Conservation (phyloP, 2,329 filamentous ascomycete genomes). For the Blumeriella jaapii region DNA sequence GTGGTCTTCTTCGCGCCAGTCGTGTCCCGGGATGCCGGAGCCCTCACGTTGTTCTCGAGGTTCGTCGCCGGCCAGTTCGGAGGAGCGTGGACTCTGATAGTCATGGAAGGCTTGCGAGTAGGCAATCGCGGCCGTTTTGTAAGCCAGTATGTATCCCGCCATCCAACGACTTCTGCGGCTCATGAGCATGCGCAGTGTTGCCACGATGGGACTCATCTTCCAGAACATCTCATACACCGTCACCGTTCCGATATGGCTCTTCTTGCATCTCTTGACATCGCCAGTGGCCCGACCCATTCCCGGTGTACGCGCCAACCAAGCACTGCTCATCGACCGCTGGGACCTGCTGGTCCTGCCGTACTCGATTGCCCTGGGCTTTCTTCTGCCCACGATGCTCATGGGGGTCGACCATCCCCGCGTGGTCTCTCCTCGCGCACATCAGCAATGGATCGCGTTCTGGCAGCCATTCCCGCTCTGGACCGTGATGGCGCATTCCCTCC, state of each 20-base stretch:
- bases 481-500: constrained; percentile 28
- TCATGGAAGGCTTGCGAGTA: constrained; percentile 33
- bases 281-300: constrained; percentile 26
- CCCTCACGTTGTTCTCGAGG: constrained; percentile 15
- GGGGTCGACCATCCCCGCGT: constrained; percentile 31
- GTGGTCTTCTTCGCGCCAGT: constrained; percentile 22
- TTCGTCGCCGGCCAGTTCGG: constrained; percentile 23
- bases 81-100: constrained; percentile 25
- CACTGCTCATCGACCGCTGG: constrained; percentile 21
- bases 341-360: constrained; percentile 29
- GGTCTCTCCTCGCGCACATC: constrained; percentile 32
- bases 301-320: constrained; percentile 26
- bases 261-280: constrained; percentile 33
- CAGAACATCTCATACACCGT: constrained; percentile 35
- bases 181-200: constrained; percentile 19
- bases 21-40: constrained; percentile 7
- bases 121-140: constrained; percentile 32
- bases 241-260: constrained; percentile 32
- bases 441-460: constrained; percentile 37
- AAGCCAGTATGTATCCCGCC: constrained; percentile 30
- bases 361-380: constrained; percentile 32
- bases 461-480: constrained; percentile 39
- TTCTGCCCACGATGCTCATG: constrained; percentile 34
- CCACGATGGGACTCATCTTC: constrained; percentile 31
- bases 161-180: background rate